Evolutionary conservation across 192 early-diverging fungal species (phyloP).

Genomic region (Entomortierella chlamydospora): DNA sequence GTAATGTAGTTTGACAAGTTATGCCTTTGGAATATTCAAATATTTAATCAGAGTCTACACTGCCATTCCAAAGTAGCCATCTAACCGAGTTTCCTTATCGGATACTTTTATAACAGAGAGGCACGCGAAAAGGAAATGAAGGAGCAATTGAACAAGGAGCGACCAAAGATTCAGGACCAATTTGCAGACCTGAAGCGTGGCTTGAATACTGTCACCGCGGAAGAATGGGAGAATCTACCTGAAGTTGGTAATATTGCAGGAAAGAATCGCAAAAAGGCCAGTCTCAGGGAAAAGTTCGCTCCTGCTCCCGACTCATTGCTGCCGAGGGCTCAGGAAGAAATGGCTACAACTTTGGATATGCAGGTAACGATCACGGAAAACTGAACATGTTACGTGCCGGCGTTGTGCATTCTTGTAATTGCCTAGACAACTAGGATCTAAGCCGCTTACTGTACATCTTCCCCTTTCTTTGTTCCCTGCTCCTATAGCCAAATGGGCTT

Average conservation of each 20-base stretch:
- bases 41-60: too few species aligned
- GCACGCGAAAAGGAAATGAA: conserved; percentile 77
- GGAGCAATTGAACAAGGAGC: conserved; percentile 72
- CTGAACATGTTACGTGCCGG: background rate
- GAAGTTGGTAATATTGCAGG: conserved; percentile 90
- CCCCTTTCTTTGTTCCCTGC: background rate
- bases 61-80: background rate
- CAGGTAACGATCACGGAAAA: conserved; percentile 46
- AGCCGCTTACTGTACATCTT: background rate
- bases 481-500: conserved; percentile 64
- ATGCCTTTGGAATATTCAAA: too few species aligned
- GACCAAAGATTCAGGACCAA: conserved; percentile 88
- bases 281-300: conserved; percentile 64
- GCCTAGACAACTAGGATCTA: background rate
- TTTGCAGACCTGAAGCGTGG: conserved; percentile 92
- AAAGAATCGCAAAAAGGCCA: conserved; percentile 75
- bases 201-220: conserved; percentile 77
- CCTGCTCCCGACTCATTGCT: conserved; percentile 75
- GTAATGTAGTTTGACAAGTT: conserved; percentile 5
- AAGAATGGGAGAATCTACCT: conserved; percentile 86
- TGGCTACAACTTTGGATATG: conserved; percentile 71
- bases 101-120: conserved; percentile 60
- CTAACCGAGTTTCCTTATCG: background rate
- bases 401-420: too few species aligned
- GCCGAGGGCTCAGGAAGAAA: conserved; percentile 65